These are phyloP conservation scores for Cryptosporidium tyzzeri DNA, from an alignment of 169 alveolate species.

Conservation along the genomic window DNA sequence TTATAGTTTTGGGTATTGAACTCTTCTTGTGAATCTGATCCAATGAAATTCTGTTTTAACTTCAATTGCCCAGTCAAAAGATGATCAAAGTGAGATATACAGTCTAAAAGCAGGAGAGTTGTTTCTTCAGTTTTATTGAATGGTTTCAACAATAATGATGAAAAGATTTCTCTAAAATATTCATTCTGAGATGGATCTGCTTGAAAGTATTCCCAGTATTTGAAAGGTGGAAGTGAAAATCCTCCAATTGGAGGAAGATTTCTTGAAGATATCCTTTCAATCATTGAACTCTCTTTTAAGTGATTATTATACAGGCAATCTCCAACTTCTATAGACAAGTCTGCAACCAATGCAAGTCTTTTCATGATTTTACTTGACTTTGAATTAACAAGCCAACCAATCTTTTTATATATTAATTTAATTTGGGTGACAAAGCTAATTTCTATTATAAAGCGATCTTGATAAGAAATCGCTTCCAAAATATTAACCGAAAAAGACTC, in stretches of 20 bases:
- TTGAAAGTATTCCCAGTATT: slow-evolving; percentile 61
- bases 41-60: not conserved
- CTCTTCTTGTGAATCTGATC: not conserved
- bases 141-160: slow-evolving; percentile 38
- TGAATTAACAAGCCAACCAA: slow-evolving; percentile 22
- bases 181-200: slow-evolving; percentile 44
- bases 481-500: slow-evolving; percentile 41
- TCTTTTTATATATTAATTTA: slow-evolving; percentile 16
- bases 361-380: slow-evolving; percentile 16
- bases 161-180: slow-evolving; percentile 36
- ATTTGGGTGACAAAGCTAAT: slow-evolving; percentile 5
- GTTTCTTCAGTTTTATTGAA: slow-evolving; percentile 21
- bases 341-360: slow-evolving; percentile 40
- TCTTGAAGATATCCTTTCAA: slow-evolving; percentile 31
- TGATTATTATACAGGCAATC: not conserved
- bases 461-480: slow-evolving; percentile 13
- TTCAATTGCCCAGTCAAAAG: slow-evolving; percentile 23
- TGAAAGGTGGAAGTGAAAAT: slow-evolving; percentile 27
- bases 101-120: slow-evolving; percentile 28
- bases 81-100: slow-evolving; percentile 47
- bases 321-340: not conserved
- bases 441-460: not conserved
- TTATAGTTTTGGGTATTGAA: not conserved
- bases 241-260: slow-evolving; percentile 12
- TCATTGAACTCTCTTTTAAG: slow-evolving; percentile 6